Conservation (phyloP, 768 basidiomycete genomes). For the Russula griseocarnosa region DNA sequence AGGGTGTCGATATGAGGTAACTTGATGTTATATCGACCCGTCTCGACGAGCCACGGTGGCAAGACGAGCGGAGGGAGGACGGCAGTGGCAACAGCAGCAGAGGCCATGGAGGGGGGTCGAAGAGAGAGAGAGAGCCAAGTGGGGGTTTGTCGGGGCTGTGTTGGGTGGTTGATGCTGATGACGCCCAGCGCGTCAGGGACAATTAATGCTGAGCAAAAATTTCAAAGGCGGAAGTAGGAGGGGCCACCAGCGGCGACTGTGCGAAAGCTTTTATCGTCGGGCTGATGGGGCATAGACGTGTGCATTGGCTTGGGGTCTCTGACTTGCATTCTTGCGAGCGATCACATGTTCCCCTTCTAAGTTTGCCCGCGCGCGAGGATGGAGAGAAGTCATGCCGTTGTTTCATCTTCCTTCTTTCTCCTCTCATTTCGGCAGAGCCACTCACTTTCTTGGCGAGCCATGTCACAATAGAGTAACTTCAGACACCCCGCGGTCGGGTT, state of each 20-base stretch:
- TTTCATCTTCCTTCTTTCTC: not conserved
- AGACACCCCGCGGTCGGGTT: not conserved
- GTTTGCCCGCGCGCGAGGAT: not conserved
- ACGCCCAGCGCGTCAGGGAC: slow-evolving; percentile 2
- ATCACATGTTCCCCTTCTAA: slow-evolving; percentile 2
- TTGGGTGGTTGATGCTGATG: not conserved
- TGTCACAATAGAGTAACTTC: not conserved
- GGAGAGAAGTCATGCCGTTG: not conserved
- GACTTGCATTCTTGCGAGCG: slow-evolving; percentile 6
- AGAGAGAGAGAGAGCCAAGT: not conserved
- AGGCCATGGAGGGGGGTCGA: not conserved
- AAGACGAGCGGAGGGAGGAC: slow-evolving; percentile 12
- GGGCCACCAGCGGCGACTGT: not conserved
- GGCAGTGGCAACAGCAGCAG: not conserved
- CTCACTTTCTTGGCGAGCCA: slow-evolving; percentile 1
- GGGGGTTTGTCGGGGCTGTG: not conserved
- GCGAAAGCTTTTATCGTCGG: slow-evolving; percentile 2
- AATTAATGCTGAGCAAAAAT: not conserved
- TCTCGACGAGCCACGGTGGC: slow-evolving; percentile 14
- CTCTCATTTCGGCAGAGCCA: not conserved
- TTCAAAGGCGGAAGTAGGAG: not conserved
- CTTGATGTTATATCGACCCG: slow-evolving; percentile 8
- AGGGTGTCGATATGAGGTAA: slow-evolving; percentile 17
- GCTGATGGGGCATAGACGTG: not conserved
- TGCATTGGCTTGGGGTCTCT: not conserved